Conservation (phyloP, 805 yeast species). For the Saccharomyces jurei region DNA sequence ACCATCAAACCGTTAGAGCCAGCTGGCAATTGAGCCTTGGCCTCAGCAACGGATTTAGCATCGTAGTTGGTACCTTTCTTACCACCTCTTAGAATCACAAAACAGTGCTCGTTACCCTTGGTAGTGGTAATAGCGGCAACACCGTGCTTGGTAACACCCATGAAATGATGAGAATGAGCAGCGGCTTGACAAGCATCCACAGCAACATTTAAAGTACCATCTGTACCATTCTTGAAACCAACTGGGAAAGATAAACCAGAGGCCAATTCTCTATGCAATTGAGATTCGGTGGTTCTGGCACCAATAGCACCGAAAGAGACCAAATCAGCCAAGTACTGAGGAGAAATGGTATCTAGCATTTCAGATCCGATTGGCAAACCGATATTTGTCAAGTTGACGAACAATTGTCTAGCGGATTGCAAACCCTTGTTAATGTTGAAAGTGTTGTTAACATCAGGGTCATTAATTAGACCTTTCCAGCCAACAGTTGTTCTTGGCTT, state of each 20-base stretch:
- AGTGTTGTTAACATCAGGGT: conserved; percentile 87
- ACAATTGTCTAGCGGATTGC: conserved; percentile 76
- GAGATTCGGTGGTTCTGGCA: conserved; percentile 98
- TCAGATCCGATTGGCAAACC: conserved; percentile 93
- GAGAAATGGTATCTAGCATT: conserved; percentile 96
- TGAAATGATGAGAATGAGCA: conserved; percentile 83
- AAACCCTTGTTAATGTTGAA: conserved; percentile 94
- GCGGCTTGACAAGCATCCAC: conserved; percentile 93
- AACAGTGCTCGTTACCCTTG: conserved; percentile 89
- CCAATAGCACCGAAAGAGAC: conserved; percentile 96
- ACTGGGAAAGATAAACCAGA: conserved; percentile 98
- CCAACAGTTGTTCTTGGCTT: conserved; percentile 99
- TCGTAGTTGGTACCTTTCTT: conserved; percentile 90
- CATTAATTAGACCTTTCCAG: conserved; percentile 97
- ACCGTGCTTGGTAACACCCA: conserved; percentile 97
- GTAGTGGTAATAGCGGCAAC: conserved; percentile 94
- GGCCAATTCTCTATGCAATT: conserved; percentile 93
- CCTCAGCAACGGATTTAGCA: conserved; percentile 63
- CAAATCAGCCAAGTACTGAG: conserved; percentile 87
- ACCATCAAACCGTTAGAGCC: conserved; percentile 62
- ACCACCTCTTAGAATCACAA: conserved; percentile 94
- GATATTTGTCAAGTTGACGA: conserved; percentile 59
- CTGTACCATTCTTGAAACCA: conserved; percentile 98
- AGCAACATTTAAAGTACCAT: conserved; percentile 87
- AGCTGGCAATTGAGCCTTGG: conserved; percentile 52